These are phyloP conservation scores for Kazachstania psychrophila DNA, from an alignment of 805 yeast genomes.

Conservation along the genomic window DNA sequence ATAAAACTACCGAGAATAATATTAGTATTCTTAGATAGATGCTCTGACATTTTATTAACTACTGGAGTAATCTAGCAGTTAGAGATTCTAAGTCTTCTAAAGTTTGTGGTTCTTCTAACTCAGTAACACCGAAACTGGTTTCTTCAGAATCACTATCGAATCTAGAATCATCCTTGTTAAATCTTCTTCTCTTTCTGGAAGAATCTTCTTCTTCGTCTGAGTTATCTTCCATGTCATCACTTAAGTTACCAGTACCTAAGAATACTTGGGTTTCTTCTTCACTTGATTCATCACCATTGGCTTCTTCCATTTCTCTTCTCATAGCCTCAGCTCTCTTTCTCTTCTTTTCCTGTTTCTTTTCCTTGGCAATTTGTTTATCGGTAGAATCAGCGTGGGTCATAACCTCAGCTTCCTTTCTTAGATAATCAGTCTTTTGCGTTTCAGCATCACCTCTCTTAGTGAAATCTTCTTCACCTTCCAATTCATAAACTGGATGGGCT, in stretches of 20 bases:
- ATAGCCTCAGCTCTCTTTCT: constrained; percentile 78
- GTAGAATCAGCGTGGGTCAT: constrained; percentile 66
- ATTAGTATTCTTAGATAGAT: neutral
- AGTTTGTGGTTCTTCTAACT: constrained; percentile 81
- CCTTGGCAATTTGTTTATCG: constrained; percentile 70
- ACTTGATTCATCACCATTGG: constrained; percentile 17
- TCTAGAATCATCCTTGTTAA: constrained; percentile 6
- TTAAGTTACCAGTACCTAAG: constrained; percentile 28
- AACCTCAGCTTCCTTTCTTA: constrained; percentile 52
- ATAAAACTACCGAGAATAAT: neutral
- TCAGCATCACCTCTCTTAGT: constrained; percentile 57
- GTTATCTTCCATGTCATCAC: constrained; percentile 36
- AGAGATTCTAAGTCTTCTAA: constrained; percentile 90
- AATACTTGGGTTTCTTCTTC: constrained; percentile 25
- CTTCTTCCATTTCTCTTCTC: constrained; percentile 39
- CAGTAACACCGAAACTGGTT: constrained; percentile 38
- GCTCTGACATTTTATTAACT: neutral
- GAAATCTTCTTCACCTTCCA: constrained; percentile 85
- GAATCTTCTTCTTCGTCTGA: constrained; percentile 23
- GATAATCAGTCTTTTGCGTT: constrained; percentile 56
- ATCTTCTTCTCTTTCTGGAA: constrained; percentile 22
- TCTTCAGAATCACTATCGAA: constrained; percentile 28
- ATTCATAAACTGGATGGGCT: constrained; percentile 85
- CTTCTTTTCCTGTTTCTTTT: constrained; percentile 79
- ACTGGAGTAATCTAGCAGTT: constrained; percentile 41